Conservation (phyloP, 2,329 filamentous ascomycete genomes). For the Chaetomium sp. region DNA sequence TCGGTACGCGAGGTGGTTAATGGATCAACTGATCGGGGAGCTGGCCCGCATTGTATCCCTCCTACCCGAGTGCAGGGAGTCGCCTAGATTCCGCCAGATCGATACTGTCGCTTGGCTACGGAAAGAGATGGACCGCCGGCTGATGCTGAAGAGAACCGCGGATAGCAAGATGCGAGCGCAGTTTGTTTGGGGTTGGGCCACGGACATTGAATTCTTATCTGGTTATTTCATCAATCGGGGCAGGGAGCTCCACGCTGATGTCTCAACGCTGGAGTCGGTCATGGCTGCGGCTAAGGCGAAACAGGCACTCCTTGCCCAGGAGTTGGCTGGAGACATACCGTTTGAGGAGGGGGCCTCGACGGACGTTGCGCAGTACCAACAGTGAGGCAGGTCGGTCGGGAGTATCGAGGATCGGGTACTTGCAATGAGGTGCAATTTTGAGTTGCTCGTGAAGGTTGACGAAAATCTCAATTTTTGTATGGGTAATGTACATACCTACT, state of each 20-base stretch:
- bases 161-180: slow-evolving; percentile 62
- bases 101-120: slow-evolving; percentile 56
- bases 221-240: slow-evolving; percentile 78
- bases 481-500: too few species aligned
- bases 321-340: slow-evolving; percentile 4
- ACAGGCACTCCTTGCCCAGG: slow-evolving; percentile 26
- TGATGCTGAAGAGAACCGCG: slow-evolving; percentile 49
- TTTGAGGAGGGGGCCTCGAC: neutral
- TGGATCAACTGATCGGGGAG: slow-evolving; percentile 68
- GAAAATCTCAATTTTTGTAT: too few species aligned
- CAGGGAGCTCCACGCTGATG: slow-evolving; percentile 62
- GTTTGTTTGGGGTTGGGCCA: slow-evolving; percentile 53
- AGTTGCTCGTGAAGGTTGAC: too few species aligned
- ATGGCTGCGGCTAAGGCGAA: slow-evolving; percentile 69
- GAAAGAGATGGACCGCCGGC: slow-evolving; percentile 50
- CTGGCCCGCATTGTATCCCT: slow-evolving; percentile 63
- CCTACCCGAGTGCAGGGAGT: slow-evolving; percentile 65
- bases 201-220: slow-evolving; percentile 80
- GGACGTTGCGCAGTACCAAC: neutral
- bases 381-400: neutral
- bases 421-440: neutral
- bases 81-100: slow-evolving; percentile 49
- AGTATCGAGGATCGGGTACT: neutral
- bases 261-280: slow-evolving; percentile 60
- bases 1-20: slow-evolving; percentile 55